These are phyloP conservation scores for Zygosaccharomyces siamensis DNA, from an alignment of 805 yeast species.

Conservation along the genomic window DNA sequence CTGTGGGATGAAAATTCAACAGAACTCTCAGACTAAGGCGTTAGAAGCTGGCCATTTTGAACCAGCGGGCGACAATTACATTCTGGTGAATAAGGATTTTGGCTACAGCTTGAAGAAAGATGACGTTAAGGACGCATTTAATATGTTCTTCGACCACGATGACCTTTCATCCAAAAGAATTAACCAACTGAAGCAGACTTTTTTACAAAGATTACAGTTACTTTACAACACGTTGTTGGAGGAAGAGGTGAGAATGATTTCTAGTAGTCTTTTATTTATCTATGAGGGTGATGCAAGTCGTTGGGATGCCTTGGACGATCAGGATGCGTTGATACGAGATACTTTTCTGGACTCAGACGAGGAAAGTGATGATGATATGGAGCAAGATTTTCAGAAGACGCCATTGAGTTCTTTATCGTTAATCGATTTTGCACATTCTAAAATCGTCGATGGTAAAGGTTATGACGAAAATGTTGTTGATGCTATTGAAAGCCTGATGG, in stretches of 20 bases:
- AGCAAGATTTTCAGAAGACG: slow-evolving; percentile 25
- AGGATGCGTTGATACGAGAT: slow-evolving; percentile 40
- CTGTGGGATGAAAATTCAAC: slow-evolving; percentile 76
- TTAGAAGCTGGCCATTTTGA: slow-evolving; percentile 19
- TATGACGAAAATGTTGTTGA: slow-evolving; percentile 64
- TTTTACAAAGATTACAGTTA: slow-evolving; percentile 56
- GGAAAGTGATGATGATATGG: slow-evolving; percentile 34
- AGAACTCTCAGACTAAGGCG: slow-evolving; percentile 14
- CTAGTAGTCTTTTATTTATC: slow-evolving; percentile 68
- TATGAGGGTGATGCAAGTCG: slow-evolving; percentile 61
- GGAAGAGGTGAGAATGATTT: slow-evolving; percentile 58
- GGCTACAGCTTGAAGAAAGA: slow-evolving; percentile 56
- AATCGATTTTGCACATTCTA: slow-evolving; percentile 91
- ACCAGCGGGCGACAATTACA: slow-evolving; percentile 38
- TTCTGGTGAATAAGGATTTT: slow-evolving; percentile 57
- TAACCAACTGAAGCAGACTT: slow-evolving; percentile 41
- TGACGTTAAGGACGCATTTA: slow-evolving; percentile 44
- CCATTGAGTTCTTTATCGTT: slow-evolving; percentile 54
- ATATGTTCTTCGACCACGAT: slow-evolving; percentile 42
- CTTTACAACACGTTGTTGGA: slow-evolving; percentile 60
- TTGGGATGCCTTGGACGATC: slow-evolving; percentile 44
- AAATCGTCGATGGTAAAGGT: slow-evolving; percentile 54
- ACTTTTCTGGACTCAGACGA: slow-evolving; percentile 33
- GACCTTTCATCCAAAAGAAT: slow-evolving; percentile 32
- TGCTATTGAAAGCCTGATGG: slow-evolving; percentile 64